Conservation (phyloP, 257 asterid species). For the Solanum neorickii region DNA sequence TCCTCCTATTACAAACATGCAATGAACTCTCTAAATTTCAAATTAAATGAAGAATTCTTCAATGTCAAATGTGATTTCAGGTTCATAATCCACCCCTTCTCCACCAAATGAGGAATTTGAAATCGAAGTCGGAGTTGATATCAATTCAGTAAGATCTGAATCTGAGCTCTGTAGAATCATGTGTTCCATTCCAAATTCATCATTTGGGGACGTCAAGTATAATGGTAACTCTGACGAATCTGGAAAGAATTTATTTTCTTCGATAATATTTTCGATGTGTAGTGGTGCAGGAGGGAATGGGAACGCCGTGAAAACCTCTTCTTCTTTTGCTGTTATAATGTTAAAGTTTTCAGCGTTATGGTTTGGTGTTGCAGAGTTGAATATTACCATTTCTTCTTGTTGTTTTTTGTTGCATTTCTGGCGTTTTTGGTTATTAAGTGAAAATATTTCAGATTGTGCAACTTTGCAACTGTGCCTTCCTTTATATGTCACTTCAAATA, state of each 20-base stretch:
- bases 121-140: conserved; percentile 36
- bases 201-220: conserved; percentile 19
- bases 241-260: conserved; percentile 10
- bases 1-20: not conserved
- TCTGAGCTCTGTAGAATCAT: conserved; percentile 17
- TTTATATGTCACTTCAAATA: conserved; percentile 46
- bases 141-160: conserved; percentile 34
- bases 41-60: conserved; percentile 11
- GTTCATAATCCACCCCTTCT: conserved; percentile 31
- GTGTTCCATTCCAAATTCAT: conserved; percentile 15
- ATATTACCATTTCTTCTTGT: not conserved
- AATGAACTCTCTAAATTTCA: not conserved
- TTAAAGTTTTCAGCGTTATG: conserved; percentile 18
- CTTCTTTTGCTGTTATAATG: not conserved
- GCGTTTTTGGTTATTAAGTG: conserved; percentile 5
- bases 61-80: conserved; percentile 18
- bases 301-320: conserved; percentile 20
- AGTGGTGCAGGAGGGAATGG: conserved; percentile 32
- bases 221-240: conserved; percentile 26
- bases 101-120: conserved; percentile 13
- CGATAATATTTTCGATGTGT: conserved; percentile 12
- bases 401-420: conserved; percentile 6
- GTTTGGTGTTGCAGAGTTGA: not conserved
- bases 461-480: conserved; percentile 54
- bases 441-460: not conserved